Percentiles rank a stretch among this genome's conserved stretches.
Evolutionary conservation across 345 rosid species (phyloP).

Genomic region (Isatis tinctoria): DNA sequence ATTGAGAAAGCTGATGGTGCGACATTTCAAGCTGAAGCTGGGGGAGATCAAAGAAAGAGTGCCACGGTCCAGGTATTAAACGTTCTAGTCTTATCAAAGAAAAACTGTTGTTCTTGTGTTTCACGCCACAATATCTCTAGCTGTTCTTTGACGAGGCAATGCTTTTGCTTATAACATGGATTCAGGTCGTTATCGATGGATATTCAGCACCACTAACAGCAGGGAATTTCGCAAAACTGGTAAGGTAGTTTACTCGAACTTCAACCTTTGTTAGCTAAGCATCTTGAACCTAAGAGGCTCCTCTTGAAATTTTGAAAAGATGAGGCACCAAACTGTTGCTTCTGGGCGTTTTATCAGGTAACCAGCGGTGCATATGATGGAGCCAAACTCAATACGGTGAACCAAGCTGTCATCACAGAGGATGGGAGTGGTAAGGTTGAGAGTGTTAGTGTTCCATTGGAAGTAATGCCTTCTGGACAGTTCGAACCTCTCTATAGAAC

Average conservation of each 20-base stretch:
- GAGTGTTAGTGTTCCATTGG: slow-evolving; percentile 70
- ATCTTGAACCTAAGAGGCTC: slow-evolving; percentile 10
- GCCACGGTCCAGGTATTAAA: slow-evolving; percentile 67
- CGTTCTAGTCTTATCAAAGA: background rate
- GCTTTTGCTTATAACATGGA: slow-evolving; percentile 13
- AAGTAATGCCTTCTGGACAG: slow-evolving; percentile 86
- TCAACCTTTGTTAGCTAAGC: slow-evolving; percentile 12
- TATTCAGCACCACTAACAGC: slow-evolving; percentile 89
- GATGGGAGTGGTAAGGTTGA: slow-evolving; percentile 44
- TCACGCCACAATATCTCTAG: background rate
- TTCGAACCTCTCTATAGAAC: slow-evolving; percentile 93
- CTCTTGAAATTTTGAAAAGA: background rate
- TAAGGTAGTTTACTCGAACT: slow-evolving; percentile 70
- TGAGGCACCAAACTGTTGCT: background rate
- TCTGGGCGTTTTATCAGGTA: slow-evolving; percentile 38
- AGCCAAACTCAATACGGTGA: slow-evolving; percentile 47
- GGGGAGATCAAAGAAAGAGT: slow-evolving; percentile 68
- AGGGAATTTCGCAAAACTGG: slow-evolving; percentile 90
- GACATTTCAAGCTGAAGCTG: slow-evolving; percentile 70
- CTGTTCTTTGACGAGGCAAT: background rate
- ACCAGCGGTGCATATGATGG: slow-evolving; percentile 80
- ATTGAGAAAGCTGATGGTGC: slow-evolving; percentile 82
- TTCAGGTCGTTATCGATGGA: slow-evolving; percentile 79
- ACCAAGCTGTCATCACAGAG: slow-evolving; percentile 75
- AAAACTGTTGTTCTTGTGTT: background rate